Evolutionary conservation across 2,329 filamentous ascomycete species (phyloP), one percentile per base, ranked within the genome.

Genomic region (Annulohypoxylon truncatum): DNA sequence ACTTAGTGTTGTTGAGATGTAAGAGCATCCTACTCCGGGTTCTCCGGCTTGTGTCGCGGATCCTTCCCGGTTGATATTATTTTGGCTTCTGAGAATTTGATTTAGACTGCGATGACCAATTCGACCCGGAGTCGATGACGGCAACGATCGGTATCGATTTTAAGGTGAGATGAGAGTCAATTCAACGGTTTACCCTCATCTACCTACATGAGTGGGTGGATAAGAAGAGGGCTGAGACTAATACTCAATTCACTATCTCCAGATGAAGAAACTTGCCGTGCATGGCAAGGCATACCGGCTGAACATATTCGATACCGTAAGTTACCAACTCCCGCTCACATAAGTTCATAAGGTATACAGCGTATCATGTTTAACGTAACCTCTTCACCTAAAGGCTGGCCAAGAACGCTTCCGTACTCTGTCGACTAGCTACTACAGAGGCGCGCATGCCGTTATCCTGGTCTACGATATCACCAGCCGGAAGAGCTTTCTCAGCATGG

Each of bases 81-180:
- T 28, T 54, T 20, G 46, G 13, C 44, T 42, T 42, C 42, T 62
- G 28, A 60, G 12, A 38, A 2, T 28, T 40, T 15, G 52, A 18
- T n/a, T n/a, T 54, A 76, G 74, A 87, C 69, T 86, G 83, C 73
- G 84, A 87, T 67, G 83, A 87, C 73, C 83, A 86, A 70, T 87
- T 86, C 70, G 85, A 87, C 63, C 81, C 83, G 4, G 84, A 87
- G 72, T 82, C 80, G 33, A 82, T 83, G 3, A 82, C 84, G 5
- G 84, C 85, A 4, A 87, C 85, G 2, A 87, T 87, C 67, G 85
- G 85, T 28, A 84, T 87, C 64, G 85, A 87, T 71, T 87, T 85
- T 75, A 85, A 85, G 77, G 84, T 86, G 57, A 62, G 75, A 46
- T 50, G 24, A 42, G 53, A 56, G 2, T 12, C 2, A 38, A 22